A percentile compares a stretch with the other conserved stretches of the same genome.
phyloP scores from a whole-genome alignment of 2,329 filamentous ascomycete species.

The Diaporthe aspalathi region DNA sequence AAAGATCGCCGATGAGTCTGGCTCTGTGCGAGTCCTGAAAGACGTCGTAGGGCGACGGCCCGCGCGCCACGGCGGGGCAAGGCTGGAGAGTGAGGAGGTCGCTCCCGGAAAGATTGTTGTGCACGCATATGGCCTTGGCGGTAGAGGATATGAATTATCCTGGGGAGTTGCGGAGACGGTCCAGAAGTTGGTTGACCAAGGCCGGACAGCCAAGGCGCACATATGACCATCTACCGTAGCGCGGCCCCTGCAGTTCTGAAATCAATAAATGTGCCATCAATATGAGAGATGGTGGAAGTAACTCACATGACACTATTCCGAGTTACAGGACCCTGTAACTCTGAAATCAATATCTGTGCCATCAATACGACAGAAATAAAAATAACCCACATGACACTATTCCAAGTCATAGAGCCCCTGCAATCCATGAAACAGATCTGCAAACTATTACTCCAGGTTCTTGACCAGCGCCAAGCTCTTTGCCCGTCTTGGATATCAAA shows the following conservation, averaged over 20 bases:
- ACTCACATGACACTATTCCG: not conserved
- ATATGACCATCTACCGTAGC: conserved; percentile 5
- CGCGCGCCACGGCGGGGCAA: conserved; percentile 47
- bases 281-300: not conserved
- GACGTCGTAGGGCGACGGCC: conserved; percentile 48
- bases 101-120: conserved; percentile 46
- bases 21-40: conserved; percentile 43
- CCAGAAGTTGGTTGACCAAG: conserved; percentile 48
- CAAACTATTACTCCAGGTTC: not conserved
- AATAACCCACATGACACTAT: not conserved
- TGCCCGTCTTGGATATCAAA: conserved; percentile 4
- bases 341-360: not conserved
- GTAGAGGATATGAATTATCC: conserved; percentile 61
- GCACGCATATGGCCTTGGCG: conserved; percentile 63
- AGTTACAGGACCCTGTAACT: too few species aligned
- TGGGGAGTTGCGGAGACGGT: conserved; percentile 60
- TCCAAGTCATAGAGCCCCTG: too few species aligned
- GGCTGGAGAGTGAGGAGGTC: conserved; percentile 57
- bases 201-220: conserved; percentile 35
- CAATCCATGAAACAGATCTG: not conserved
- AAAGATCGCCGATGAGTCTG: conserved; percentile 44
- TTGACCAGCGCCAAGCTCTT: not conserved
- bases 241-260: not conserved
- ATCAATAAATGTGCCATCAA: not conserved
- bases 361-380: not conserved